Evolutionary conservation across 352 stramenopile species (phyloP).

Genomic region (Phytophthora brassicae): DNA sequence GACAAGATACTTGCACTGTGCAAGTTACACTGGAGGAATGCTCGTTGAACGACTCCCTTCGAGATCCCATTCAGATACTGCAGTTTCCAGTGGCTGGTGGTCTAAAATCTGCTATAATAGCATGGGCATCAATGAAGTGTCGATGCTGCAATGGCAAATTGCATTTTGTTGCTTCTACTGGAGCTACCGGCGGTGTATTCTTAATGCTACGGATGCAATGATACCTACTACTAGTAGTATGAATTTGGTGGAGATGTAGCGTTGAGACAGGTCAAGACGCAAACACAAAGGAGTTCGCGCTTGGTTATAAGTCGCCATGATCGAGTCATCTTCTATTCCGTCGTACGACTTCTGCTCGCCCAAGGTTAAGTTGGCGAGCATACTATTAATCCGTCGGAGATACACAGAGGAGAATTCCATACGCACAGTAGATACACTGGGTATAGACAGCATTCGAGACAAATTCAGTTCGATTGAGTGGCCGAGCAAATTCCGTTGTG

Average conservation of each 20-base stretch:
- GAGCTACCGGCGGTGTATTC: too few species aligned
- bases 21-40: too few species aligned
- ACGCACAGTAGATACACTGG: too few species aligned
- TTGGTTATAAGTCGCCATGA: constrained; percentile 89
- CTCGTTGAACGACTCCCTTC: too few species aligned
- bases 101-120: too few species aligned
- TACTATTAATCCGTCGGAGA: constrained; percentile 60
- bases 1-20: neutral
- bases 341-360: constrained; percentile 79
- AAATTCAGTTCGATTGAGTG: neutral
- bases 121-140: too few species aligned
- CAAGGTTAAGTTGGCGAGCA: constrained; percentile 78
- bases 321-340: constrained; percentile 68
- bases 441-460: too few species aligned
- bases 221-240: too few species aligned
- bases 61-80: too few species aligned
- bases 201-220: constrained; percentile 13
- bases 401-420: neutral
- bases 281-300: constrained; percentile 58
- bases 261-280: constrained; percentile 88
- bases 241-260: constrained; percentile 48
- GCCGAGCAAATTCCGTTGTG: constrained; percentile 34
- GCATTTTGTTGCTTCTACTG: too few species aligned
- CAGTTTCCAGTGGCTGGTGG: too few species aligned
- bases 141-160: too few species aligned